Evolutionary conservation across 2,329 filamentous ascomycete genomes (phyloP).

Genomic region (Colletotrichum sublineola): DNA sequence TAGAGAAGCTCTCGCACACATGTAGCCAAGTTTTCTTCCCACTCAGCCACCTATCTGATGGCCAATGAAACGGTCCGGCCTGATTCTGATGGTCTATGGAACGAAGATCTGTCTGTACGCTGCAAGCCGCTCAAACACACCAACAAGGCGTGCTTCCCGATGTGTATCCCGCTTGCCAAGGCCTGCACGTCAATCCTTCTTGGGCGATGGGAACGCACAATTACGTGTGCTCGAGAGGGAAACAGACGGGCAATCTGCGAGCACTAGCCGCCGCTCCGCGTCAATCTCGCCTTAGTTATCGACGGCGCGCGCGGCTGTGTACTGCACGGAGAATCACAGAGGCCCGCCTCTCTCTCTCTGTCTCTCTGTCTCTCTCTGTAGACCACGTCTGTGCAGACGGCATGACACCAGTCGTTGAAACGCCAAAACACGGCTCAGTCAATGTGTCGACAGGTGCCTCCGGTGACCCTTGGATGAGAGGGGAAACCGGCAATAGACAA

Average conservation of each 20-base stretch:
- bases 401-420: not conserved
- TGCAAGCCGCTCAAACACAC: conserved; percentile 13
- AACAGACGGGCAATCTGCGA: too few species aligned
- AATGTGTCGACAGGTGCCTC: conserved; percentile 2
- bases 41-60: conserved; percentile 34
- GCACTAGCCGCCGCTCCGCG: conserved; percentile 1
- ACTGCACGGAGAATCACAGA: conserved; percentile 14
- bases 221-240: not conserved
- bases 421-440: conserved; percentile 13
- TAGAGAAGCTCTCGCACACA: not conserved
- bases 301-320: conserved; percentile 12
- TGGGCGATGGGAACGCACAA: not conserved
- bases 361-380: not conserved
- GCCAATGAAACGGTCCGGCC: conserved; percentile 20
- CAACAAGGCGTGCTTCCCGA: not conserved
- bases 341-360: not conserved
- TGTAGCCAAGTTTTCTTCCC: not conserved
- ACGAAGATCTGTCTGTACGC: too few species aligned
- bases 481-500: not conserved
- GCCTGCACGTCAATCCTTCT: conserved; percentile 12
- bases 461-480: conserved; percentile 7
- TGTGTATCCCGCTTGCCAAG: conserved; percentile 11
- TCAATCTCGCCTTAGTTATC: conserved; percentile 1
- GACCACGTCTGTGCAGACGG: not conserved
- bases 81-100: not conserved